Evolutionary conservation across 306 rosid genomes (phyloP).

Genomic region (Gastrolobium villosum): DNA sequence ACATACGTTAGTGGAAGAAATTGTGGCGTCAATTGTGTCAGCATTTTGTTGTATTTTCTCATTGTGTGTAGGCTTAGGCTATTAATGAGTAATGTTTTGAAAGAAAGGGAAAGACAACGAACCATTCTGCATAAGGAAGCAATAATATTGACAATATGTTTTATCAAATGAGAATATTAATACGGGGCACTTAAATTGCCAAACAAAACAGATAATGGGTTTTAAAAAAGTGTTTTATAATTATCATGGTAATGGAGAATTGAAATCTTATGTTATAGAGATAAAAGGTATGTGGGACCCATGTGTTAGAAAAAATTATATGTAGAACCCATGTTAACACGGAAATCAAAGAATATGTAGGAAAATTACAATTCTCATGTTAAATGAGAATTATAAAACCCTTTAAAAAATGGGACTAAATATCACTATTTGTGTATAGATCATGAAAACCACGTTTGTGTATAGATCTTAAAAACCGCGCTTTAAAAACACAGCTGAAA

Average conservation of each 20-base stretch:
- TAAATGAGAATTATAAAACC: no score
- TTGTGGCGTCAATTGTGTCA: constrained; percentile 29
- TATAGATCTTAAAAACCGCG: background rate
- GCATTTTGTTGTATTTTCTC: constrained; percentile 22
- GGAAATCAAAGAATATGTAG: no score
- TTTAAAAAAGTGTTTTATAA: no score
- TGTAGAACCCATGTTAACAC: no score
- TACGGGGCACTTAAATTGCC: background rate
- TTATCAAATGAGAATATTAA: constrained; percentile 8
- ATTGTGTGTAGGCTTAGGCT: background rate
- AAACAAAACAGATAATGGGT: background rate
- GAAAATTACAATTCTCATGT: no score
- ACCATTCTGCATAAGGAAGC: background rate
- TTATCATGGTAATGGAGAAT: no score
- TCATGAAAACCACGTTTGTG: background rate
- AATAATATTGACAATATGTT: constrained; percentile 34
- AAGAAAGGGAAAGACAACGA: constrained; percentile 22
- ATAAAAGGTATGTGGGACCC: no score
- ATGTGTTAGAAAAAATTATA: no score
- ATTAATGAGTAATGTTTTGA: constrained; percentile 35
- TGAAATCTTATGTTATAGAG: no score
- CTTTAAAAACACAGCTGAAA: background rate
- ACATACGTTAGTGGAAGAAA: constrained; percentile 14
- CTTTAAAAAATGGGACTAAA: background rate
- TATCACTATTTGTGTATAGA: background rate